These are phyloP conservation scores for Trypanosoma grayi DNA, from an alignment of 208 protist genomes.

Conservation along the genomic window DNA sequence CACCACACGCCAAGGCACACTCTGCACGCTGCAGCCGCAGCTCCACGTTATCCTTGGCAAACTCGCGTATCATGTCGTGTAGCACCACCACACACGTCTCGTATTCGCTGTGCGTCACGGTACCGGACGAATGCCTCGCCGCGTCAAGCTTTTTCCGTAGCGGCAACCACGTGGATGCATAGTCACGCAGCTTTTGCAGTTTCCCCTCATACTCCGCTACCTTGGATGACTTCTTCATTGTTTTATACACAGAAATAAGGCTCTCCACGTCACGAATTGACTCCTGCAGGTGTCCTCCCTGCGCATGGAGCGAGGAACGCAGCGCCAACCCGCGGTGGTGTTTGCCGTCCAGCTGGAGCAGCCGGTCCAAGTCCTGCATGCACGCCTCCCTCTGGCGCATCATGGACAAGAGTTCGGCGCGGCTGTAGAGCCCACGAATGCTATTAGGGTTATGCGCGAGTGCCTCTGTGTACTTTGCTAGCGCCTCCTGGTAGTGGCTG, in stretches of 20 bases:
- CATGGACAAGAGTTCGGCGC: constrained; percentile 73
- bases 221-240: constrained; percentile 25
- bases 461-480: constrained; percentile 83
- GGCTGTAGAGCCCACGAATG: constrained; percentile 69
- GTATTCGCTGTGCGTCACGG: constrained; percentile 25
- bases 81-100: constrained; percentile 57
- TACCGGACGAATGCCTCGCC: constrained; percentile 15
- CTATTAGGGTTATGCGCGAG: constrained; percentile 52
- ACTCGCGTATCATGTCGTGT: constrained; percentile 55
- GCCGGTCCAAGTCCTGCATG: constrained; percentile 53
- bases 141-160: constrained; percentile 33
- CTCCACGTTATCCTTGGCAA: constrained; percentile 63
- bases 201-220: constrained; percentile 19
- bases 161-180: constrained; percentile 40
- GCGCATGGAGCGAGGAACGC: constrained; percentile 51
- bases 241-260: constrained; percentile 37
- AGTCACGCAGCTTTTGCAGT: constrained; percentile 36
- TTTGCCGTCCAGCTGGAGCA: constrained; percentile 34
- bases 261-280: constrained; percentile 44
- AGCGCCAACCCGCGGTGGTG: constrained; percentile 49
- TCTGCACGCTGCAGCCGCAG: constrained; percentile 78
- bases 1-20: constrained; percentile 63
- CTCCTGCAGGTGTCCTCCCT: constrained; percentile 48
- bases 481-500: constrained; percentile 69
- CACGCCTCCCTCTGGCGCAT: constrained; percentile 44